A percentile compares a stretch with the other conserved stretches of the same genome.
Conservation (phyloP, 1,284 basidiomycete species). For the Ceratobasidium papillatum region DNA sequence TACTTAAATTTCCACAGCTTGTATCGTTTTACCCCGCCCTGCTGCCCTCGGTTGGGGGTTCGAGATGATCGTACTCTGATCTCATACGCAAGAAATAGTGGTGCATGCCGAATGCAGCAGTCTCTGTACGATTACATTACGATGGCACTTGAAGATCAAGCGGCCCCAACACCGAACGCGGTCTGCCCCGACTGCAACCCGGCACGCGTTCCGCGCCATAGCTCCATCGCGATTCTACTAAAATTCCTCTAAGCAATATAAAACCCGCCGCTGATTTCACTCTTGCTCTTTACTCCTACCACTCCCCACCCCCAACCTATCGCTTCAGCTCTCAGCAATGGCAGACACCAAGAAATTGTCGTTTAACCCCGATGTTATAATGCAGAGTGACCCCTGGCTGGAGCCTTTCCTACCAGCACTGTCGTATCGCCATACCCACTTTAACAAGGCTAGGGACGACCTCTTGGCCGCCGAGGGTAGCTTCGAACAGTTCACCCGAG, state of each 20-base stretch:
- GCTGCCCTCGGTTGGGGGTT: slow-evolving; percentile 26
- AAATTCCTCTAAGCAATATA: background rate
- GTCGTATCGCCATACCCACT: slow-evolving; percentile 73
- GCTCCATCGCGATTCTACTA: slow-evolving; percentile 13
- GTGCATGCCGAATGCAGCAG: slow-evolving; percentile 8
- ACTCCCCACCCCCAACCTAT: background rate
- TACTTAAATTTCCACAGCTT: background rate
- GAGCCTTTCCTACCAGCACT: slow-evolving; percentile 78
- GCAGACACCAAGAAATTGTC: slow-evolving; percentile 13
- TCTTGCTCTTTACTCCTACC: slow-evolving; percentile 13
- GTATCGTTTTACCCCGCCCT: slow-evolving; percentile 9
- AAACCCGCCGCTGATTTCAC: slow-evolving; percentile 5
- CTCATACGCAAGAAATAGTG: background rate
- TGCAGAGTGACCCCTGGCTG: slow-evolving; percentile 73
- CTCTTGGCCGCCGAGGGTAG: slow-evolving; percentile 86
- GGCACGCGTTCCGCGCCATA: slow-evolving; percentile 28
- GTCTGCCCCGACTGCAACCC: slow-evolving; percentile 25
- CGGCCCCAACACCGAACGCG: slow-evolving; percentile 36
- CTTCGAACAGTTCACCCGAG: slow-evolving; percentile 87
- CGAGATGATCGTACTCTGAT: slow-evolving; percentile 30
- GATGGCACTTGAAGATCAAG: slow-evolving; percentile 29
- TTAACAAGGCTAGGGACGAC: slow-evolving; percentile 75
- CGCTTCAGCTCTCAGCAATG: slow-evolving; percentile 12
- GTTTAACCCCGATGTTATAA: slow-evolving; percentile 32
- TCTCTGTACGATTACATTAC: background rate